These are phyloP conservation scores for Candida odintsovae DNA, from an alignment of 805 yeast genomes.

Conservation along the genomic window DNA sequence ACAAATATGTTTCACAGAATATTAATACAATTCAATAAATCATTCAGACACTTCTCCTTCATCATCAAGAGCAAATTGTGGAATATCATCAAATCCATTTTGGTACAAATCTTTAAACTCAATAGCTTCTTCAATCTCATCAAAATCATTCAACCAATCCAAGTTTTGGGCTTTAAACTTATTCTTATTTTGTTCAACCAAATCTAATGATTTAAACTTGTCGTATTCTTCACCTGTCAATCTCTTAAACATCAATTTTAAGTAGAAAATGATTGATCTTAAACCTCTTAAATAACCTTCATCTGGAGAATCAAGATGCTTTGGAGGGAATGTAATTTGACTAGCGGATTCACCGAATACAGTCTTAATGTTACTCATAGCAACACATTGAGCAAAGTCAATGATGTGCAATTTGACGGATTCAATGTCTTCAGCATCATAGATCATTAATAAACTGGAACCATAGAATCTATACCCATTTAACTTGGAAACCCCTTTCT, in stretches of 20 bases:
- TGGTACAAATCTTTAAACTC: slow-evolving; percentile 25
- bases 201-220: slow-evolving; percentile 19
- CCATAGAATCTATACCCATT: slow-evolving; percentile 88
- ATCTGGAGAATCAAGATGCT: slow-evolving; percentile 58
- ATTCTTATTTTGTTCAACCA: slow-evolving; percentile 17
- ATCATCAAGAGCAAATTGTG: slow-evolving; percentile 22
- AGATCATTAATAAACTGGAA: slow-evolving; percentile 80
- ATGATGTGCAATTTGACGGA: slow-evolving; percentile 61
- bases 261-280: slow-evolving; percentile 61
- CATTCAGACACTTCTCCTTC: slow-evolving; percentile 24
- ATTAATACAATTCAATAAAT: neutral
- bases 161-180: slow-evolving; percentile 19
- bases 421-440: slow-evolving; percentile 54
- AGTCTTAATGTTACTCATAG: slow-evolving; percentile 44
- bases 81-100: slow-evolving; percentile 16
- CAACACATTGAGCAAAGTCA: slow-evolving; percentile 93
- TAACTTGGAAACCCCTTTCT: slow-evolving; percentile 46
- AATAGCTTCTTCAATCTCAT: slow-evolving; percentile 25
- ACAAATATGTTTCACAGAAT: neutral
- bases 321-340: slow-evolving; percentile 61
- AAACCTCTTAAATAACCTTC: slow-evolving; percentile 83
- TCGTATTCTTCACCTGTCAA: slow-evolving; percentile 39
- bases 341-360: neutral
- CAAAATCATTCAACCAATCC: slow-evolving; percentile 36
- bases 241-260: slow-evolving; percentile 51